A percentile compares a stretch with the other conserved stretches of the same genome.
These are phyloP conservation scores for Aspergillus sparsus DNA, from an alignment of 495 filamentous ascomycete species.

Conservation along the genomic window DNA sequence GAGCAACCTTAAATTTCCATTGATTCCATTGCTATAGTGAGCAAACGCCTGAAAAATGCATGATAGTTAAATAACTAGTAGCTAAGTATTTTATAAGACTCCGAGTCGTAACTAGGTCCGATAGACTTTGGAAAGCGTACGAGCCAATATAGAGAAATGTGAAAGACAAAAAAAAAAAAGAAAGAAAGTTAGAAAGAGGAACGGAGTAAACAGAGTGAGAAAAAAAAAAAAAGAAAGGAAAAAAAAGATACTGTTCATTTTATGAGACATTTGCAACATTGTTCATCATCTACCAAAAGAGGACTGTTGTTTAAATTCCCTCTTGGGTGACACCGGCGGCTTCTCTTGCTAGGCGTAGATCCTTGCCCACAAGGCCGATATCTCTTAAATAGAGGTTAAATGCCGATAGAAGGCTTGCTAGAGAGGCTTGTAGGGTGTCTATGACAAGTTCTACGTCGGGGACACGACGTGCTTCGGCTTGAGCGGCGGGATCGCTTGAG, in stretches of 20 bases:
- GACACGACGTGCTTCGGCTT: slow-evolving; percentile 41
- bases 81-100: background rate
- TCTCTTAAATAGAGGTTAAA: slow-evolving; percentile 72
- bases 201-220: slow-evolving; percentile 11
- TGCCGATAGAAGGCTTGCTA: slow-evolving; percentile 60
- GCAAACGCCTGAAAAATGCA: slow-evolving; percentile 26
- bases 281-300: background rate
- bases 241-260: slow-evolving; percentile 8
- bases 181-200: slow-evolving; percentile 3
- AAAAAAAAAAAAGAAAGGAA: slow-evolving; percentile 20
- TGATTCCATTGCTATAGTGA: slow-evolving; percentile 2
- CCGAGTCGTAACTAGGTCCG: slow-evolving; percentile 5
- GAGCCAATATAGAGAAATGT: background rate
- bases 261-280: background rate
- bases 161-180: background rate
- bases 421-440: slow-evolving; percentile 56
- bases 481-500: slow-evolving; percentile 42
- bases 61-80: background rate
- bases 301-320: slow-evolving; percentile 21
- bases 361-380: slow-evolving; percentile 62
- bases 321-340: slow-evolving; percentile 49
- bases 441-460: slow-evolving; percentile 66
- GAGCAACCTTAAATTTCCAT: background rate
- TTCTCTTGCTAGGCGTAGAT: slow-evolving; percentile 70
- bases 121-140: slow-evolving; percentile 12